A percentile compares a stretch with the other conserved stretches of the same genome.
phyloP scores from a whole-genome alignment of 371 early-diverging fungal species.

The Rhizomucor miehei region DNA sequence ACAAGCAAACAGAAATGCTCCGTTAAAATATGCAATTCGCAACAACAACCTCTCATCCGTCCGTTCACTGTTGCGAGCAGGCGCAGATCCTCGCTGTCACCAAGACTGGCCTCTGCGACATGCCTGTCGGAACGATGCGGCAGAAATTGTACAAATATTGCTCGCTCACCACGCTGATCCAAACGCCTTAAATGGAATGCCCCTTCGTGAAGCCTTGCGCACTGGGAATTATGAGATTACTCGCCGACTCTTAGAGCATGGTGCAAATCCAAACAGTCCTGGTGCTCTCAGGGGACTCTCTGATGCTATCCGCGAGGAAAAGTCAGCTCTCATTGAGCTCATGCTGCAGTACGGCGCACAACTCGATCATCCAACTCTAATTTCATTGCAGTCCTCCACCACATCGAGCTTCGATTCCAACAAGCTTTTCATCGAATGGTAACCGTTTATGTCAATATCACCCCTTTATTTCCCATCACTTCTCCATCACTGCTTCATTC shows the following conservation, averaged over 20 bases:
- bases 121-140: conserved; percentile 13
- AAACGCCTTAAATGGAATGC: conserved; percentile 17
- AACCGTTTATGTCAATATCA: no score
- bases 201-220: conserved; percentile 20
- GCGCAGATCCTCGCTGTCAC: conserved; percentile 23
- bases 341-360: no score
- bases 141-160: conserved; percentile 6
- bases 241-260: conserved; percentile 13
- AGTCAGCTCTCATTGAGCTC: no score
- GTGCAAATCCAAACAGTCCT: conserved; percentile 25
- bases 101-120: conserved; percentile 22
- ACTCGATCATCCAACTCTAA: no score
- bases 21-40: conserved; percentile 19
- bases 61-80: conserved; percentile 15
- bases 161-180: conserved; percentile 7
- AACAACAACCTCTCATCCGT: conserved; percentile 14
- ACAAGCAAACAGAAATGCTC: conserved; percentile 21
- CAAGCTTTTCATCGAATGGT: no score
- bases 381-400: no score
- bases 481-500: no score
- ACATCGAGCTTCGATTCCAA: no score
- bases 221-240: conserved; percentile 3
- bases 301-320: conserved; percentile 4
- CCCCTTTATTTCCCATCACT: no score
- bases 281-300: conserved; percentile 18